Conservation (phyloP, 345 rosid genomes). For the Salix brachista region DNA sequence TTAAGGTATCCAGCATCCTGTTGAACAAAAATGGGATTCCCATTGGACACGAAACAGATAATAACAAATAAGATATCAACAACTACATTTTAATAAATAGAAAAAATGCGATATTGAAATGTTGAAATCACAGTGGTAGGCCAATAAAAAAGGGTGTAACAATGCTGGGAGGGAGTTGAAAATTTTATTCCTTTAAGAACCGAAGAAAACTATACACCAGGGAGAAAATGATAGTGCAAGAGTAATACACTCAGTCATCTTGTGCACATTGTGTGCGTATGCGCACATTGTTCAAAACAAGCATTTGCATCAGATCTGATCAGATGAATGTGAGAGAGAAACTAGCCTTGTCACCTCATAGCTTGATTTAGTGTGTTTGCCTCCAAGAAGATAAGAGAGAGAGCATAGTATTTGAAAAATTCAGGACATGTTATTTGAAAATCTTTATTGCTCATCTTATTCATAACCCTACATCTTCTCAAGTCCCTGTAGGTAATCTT, state of each 20-base stretch:
- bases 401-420: no score
- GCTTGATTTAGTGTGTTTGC: no score
- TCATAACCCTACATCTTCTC: no score
- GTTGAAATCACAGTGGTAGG: background rate
- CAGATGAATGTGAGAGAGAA: background rate
- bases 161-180: no score
- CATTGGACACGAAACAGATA: constrained; percentile 1
- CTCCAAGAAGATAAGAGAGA: no score
- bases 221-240: background rate
- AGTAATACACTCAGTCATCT: background rate
- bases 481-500: no score
- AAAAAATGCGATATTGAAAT: background rate
- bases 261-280: background rate
- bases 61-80: background rate
- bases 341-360: no score
- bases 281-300: background rate
- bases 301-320: background rate
- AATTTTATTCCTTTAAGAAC: no score
- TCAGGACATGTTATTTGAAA: no score
- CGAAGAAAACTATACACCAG: no score
- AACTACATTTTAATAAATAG: background rate
- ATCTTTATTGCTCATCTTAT: no score
- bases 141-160: background rate
- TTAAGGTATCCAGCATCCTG: constrained; percentile 63
- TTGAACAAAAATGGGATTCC: constrained; percentile 12